Base-by-base conservation (phyloP, 2,329 filamentous ascomycete genomes). In the Dothiorella sarmentorum region DNA sequence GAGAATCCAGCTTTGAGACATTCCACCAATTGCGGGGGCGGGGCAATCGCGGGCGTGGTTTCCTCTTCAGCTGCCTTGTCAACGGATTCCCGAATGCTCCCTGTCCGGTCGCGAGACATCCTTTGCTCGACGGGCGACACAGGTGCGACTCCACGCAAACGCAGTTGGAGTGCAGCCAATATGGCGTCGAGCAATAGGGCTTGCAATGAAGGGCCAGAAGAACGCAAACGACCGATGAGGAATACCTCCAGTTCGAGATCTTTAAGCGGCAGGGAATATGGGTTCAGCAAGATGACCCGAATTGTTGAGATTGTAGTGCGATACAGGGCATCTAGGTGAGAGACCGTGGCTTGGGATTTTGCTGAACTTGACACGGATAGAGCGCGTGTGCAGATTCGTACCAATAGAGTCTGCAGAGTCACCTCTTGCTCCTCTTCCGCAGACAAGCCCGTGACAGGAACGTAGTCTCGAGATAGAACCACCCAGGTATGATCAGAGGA, bases 1-100 rank as follows among this genome's bases (percentile, higher is more conserved):
- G 88, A 85, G 51, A 99, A 86, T 0, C 91, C 94, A 44, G 86
- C 84, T 61, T 91, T 86, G 11, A 99, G 80, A 68, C 90, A 96
- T 62, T 89, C 87, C n/a, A 94, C 81, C n/a, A 99, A 75, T 15
- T 84, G 76, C 2, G 89, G 85, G 18, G 90, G 89, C 3, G 86
- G 82, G 70, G 73, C 47, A 7, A 72, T 63, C 18, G 73, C 71
- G 45, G 75, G 63, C 10, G 69, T 63, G 5, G 71, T 64, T 13
- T 72, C 63, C 20, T 69, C 66, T 6, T 69, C 56, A 2, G 29
- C 37, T n/a, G 22, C 38, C 40, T 47, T 59, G 38, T 81, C 76
- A 42, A 66, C 66, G n/a, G 78, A 80, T 38, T 76, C 63, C 29
- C 77, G 69, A 15, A 56, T 56, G 18, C 51, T 56, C 3, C 43